Conservation (phyloP, 2,329 filamentous ascomycete genomes). For the Lasiodiplodia sp. region DNA sequence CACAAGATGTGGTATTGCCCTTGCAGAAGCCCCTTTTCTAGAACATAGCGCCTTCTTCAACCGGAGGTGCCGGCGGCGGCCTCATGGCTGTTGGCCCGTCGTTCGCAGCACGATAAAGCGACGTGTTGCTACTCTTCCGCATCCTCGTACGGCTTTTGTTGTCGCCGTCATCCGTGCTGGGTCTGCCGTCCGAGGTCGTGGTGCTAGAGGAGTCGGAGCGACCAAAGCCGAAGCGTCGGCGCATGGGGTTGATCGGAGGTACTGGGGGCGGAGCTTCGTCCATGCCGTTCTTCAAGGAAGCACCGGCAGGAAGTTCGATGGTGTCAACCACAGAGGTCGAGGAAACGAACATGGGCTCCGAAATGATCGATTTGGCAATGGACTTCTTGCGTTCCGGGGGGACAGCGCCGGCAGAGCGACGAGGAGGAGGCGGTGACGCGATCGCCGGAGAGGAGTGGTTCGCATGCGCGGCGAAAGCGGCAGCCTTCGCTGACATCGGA, state of each 20-base stretch:
- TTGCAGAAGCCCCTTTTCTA: slow-evolving; percentile 2
- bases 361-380: slow-evolving; percentile 68
- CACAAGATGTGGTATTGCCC: neutral
- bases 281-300: slow-evolving; percentile 62
- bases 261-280: slow-evolving; percentile 58
- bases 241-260: slow-evolving; percentile 66
- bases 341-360: slow-evolving; percentile 63
- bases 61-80: slow-evolving; percentile 19
- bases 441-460: slow-evolving; percentile 36
- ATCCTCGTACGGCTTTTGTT: slow-evolving; percentile 9
- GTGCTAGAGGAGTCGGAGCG: slow-evolving; percentile 42
- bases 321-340: slow-evolving; percentile 66
- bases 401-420: slow-evolving; percentile 34
- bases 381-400: slow-evolving; percentile 59
- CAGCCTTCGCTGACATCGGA: slow-evolving; percentile 29
- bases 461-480: slow-evolving; percentile 36
- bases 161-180: slow-evolving; percentile 26
- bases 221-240: slow-evolving; percentile 57
- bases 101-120: slow-evolving; percentile 5
- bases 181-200: slow-evolving; percentile 22
- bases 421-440: slow-evolving; percentile 31
- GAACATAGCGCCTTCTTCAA: slow-evolving; percentile 31
- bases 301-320: slow-evolving; percentile 63
- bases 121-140: slow-evolving; percentile 21
- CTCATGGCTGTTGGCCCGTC: neutral